These are phyloP conservation scores for Claviceps sp. DNA, from an alignment of 2,329 filamentous ascomycete species.

Conservation along the genomic window DNA sequence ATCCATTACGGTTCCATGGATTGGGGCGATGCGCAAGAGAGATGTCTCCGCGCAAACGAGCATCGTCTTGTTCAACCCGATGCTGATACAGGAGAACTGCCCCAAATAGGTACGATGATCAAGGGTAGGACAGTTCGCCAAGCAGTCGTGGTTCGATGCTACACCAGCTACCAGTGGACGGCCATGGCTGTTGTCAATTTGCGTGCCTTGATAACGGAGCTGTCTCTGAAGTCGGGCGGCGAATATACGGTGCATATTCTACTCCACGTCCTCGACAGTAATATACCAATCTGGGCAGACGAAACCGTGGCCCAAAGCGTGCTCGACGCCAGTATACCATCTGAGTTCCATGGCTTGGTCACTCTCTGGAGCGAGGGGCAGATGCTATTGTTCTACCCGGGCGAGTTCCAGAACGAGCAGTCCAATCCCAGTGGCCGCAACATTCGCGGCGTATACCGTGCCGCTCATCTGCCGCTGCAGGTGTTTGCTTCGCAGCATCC, in stretches of 20 bases:
- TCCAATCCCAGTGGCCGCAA: constrained; percentile 42
- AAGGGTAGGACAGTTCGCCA: constrained; percentile 42
- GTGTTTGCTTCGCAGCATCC: constrained; percentile 50
- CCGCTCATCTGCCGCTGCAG: constrained; percentile 48
- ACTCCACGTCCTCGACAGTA: constrained; percentile 70
- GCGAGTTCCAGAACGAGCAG: constrained; percentile 56
- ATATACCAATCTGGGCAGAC: constrained; percentile 71
- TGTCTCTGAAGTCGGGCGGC: constrained; percentile 63
- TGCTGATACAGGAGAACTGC: constrained; percentile 23
- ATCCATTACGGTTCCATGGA: constrained; percentile 43
- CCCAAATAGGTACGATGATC: constrained; percentile 8
- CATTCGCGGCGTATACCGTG: constrained; percentile 58
- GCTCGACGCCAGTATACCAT: constrained; percentile 50
- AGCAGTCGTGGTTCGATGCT: constrained; percentile 68
- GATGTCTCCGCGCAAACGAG: constrained; percentile 46
- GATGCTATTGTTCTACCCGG: constrained; percentile 65
- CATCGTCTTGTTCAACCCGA: constrained; percentile 39
- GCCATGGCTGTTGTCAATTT: constrained; percentile 67
- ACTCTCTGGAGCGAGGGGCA: constrained; percentile 77
- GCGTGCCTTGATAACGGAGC: constrained; percentile 66
- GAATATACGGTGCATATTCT: constrained; percentile 77
- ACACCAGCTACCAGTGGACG: constrained; percentile 67
- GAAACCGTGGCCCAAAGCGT: constrained; percentile 58
- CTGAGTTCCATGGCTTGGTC: constrained; percentile 68
- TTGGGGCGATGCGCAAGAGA: constrained; percentile 40